Conservation (phyloP, 2,329 filamentous ascomycete species). For the Aspergillus floridensis region DNA sequence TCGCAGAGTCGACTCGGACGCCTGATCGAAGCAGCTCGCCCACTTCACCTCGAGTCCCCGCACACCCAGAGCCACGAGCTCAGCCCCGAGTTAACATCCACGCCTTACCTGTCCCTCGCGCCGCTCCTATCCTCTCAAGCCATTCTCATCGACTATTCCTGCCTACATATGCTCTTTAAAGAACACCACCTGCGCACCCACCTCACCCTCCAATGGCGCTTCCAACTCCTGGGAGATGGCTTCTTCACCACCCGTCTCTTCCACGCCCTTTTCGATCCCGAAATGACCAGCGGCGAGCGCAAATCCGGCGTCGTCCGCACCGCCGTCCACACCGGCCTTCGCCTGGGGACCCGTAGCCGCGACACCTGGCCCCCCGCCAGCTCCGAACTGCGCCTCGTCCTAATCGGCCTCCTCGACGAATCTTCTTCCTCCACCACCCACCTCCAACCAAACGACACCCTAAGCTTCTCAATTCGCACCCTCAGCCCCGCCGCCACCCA, state of each 20-base stretch:
- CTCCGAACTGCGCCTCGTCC: constrained; percentile 82
- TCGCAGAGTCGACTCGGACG: constrained; percentile 30
- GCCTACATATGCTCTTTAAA: constrained; percentile 72
- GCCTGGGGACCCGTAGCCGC: constrained; percentile 72
- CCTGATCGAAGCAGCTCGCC: constrained; percentile 28
- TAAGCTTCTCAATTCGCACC: constrained; percentile 82
- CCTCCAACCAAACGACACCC: constrained; percentile 55
- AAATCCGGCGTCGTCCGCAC: constrained; percentile 65
- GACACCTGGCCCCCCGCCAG: constrained; percentile 90
- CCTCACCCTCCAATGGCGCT: constrained; percentile 70
- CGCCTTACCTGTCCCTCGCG: constrained; percentile 68
- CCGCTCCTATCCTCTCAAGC: constrained; percentile 73
- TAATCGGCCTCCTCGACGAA: constrained; percentile 82
- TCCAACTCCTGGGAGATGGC: constrained; percentile 81
- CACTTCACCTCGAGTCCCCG: constrained; percentile 16
- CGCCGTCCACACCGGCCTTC: constrained; percentile 74
- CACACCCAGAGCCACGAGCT: constrained; percentile 22
- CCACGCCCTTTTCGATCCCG: constrained; percentile 79
- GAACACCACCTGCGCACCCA: constrained; percentile 70
- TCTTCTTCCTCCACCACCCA: constrained; percentile 36
- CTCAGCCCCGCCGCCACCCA: constrained; percentile 75
- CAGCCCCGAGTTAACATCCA: constrained; percentile 47
- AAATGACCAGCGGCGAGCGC: constrained; percentile 75
- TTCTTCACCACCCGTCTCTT: constrained; percentile 77
- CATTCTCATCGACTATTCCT: constrained; percentile 71